Evolutionary conservation across 1,284 basidiomycete species (phyloP).

Genomic region (Caloboletus inedulis): DNA sequence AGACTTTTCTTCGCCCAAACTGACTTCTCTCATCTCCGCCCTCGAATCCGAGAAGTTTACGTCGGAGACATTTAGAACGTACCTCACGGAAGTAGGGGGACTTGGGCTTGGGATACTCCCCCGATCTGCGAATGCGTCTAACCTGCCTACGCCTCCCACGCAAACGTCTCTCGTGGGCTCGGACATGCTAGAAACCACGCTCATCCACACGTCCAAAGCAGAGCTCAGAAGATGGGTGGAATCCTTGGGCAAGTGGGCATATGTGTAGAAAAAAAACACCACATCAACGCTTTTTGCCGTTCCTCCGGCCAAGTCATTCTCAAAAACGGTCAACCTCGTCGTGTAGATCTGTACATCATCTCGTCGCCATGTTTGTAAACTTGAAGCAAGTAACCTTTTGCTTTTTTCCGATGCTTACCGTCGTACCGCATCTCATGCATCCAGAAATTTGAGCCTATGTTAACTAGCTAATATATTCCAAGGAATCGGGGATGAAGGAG

Average conservation of each 20-base stretch:
- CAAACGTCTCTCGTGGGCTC: slow-evolving; percentile 45
- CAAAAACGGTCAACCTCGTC: neutral
- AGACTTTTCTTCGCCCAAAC: slow-evolving; percentile 59
- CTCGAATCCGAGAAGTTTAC: slow-evolving; percentile 42
- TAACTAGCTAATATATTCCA: slow-evolving; percentile 15
- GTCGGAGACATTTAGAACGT: slow-evolving; percentile 75
- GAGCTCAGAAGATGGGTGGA: slow-evolving; percentile 60
- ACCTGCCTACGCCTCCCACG: slow-evolving; percentile 12
- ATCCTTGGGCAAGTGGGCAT: slow-evolving; percentile 59
- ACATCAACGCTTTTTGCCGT: neutral
- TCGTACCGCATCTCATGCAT: neutral
- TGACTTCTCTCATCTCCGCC: slow-evolving; percentile 56
- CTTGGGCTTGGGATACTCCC: slow-evolving; percentile 81
- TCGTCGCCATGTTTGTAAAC: neutral
- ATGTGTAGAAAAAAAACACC: slow-evolving; percentile 40
- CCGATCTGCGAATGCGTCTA: slow-evolving; percentile 1
- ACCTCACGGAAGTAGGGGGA: slow-evolving; percentile 91
- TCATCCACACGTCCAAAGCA: slow-evolving; percentile 44
- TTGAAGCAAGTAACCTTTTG: neutral
- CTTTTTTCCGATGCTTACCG: too few relatives aligned
- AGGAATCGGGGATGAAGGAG: neutral
- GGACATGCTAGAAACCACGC: slow-evolving; percentile 43
- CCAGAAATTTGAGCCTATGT: neutral
- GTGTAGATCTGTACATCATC: slow-evolving; percentile 9
- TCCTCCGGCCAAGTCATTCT: slow-evolving; percentile 3